Evolutionary conservation across 192 early-diverging fungal genomes (phyloP).

Genomic region (Backusella psychrophila): DNA sequence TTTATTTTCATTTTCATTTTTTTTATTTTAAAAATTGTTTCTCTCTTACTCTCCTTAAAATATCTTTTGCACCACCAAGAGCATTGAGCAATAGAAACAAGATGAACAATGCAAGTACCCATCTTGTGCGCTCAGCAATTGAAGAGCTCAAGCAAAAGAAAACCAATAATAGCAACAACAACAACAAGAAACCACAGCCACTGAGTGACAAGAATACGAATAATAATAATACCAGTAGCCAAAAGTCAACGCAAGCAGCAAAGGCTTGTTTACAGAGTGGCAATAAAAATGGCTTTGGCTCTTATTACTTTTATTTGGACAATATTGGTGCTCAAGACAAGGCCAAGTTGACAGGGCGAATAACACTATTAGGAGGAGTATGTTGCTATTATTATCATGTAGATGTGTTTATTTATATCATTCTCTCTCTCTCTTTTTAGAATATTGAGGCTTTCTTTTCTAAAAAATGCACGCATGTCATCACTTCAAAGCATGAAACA

Average conservation of each 20-base stretch:
- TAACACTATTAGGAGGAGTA: background rate
- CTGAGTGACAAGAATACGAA: background rate
- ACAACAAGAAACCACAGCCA: background rate
- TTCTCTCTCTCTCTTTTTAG: background rate
- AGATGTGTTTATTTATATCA: background rate
- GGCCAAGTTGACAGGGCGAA: background rate
- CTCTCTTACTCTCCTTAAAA: background rate
- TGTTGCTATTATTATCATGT: background rate
- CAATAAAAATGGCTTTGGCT: background rate
- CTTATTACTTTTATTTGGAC: background rate
- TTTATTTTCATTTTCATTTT: background rate
- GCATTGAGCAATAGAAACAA: background rate
- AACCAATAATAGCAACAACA: background rate
- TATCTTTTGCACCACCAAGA: background rate
- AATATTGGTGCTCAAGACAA: background rate
- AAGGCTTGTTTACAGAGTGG: background rate
- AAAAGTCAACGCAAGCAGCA: background rate
- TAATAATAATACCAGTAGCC: background rate
- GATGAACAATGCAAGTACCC: background rate
- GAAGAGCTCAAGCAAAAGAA: background rate
- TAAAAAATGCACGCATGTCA: conserved; percentile 29
- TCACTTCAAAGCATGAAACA: conserved; percentile 10
- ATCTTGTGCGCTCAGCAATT: background rate
- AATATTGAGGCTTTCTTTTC: conserved; percentile 26
- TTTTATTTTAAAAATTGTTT: background rate